These are phyloP conservation scores for Rutstroemia sp. DNA, from an alignment of 2,329 filamentous ascomycete species.

Conservation along the genomic window DNA sequence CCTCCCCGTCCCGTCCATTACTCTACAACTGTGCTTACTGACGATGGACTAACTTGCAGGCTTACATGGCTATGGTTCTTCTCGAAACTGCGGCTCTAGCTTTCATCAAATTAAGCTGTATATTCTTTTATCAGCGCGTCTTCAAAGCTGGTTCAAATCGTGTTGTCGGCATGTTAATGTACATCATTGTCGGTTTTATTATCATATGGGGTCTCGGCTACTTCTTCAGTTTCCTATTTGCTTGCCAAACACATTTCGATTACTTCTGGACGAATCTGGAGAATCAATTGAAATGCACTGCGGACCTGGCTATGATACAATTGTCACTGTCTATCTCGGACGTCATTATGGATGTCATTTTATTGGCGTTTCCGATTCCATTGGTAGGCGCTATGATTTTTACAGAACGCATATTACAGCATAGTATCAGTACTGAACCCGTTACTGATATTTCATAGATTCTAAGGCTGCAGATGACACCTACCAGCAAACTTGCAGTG, in stretches of 20 bases:
- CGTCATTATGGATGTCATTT: not conserved
- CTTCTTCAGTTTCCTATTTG: not conserved
- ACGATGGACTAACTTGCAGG: not conserved
- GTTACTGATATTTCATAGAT: not conserved
- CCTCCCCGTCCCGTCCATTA: not conserved
- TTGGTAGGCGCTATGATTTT: not conserved
- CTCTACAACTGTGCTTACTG: not conserved
- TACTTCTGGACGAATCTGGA: not conserved
- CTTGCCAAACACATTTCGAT: not conserved
- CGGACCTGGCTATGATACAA: not conserved
- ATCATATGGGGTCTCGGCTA: not conserved
- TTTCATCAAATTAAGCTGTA: not conserved
- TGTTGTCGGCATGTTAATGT: not conserved
- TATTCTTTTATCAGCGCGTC: not conserved
- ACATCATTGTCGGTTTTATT: not conserved
- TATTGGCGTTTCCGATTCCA: not conserved
- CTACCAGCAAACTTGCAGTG: not conserved
- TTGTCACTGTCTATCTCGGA: not conserved
- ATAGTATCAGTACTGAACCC: not conserved
- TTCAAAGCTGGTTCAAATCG: not conserved
- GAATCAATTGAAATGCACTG: not conserved
- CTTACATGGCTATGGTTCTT: slow-evolving; percentile 1
- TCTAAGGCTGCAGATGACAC: not conserved
- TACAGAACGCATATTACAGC: no score
- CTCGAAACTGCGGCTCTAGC: not conserved